These are phyloP conservation scores for Paulownia fortunei DNA, from an alignment of 257 asterid species.

Conservation along the genomic window DNA sequence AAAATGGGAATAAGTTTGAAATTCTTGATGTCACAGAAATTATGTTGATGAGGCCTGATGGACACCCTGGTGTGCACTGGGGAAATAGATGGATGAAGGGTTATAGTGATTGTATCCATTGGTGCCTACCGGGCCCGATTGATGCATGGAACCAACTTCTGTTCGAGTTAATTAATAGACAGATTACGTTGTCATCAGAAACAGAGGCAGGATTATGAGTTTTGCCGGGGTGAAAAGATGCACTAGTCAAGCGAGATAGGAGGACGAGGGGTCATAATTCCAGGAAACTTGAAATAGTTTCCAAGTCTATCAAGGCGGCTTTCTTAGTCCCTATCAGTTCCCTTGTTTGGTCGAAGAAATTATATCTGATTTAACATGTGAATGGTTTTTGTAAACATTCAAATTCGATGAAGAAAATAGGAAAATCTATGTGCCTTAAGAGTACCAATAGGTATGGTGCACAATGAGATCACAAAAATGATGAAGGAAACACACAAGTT, in stretches of 20 bases:
- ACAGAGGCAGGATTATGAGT: background rate
- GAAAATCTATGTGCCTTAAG: background rate
- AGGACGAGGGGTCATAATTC: too few species aligned
- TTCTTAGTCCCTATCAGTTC: background rate
- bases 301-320: background rate
- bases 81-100: constrained; percentile 53
- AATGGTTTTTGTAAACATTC: background rate
- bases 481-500: too few species aligned
- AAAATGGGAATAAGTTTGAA: constrained; percentile 43
- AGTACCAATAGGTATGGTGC: too few species aligned
- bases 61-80: constrained; percentile 55
- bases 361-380: too few species aligned
- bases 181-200: background rate
- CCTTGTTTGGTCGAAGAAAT: background rate
- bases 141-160: constrained; percentile 62
- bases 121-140: constrained; percentile 66
- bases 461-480: too few species aligned
- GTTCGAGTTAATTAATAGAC: constrained; percentile 43
- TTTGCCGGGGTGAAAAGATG: background rate
- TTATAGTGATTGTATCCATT: constrained; percentile 55
- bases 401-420: background rate
- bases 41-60: constrained; percentile 56
- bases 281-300: background rate
- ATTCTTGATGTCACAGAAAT: constrained; percentile 51
- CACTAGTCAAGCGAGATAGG: background rate